Evolutionary conservation across 176 grass and related monocot species (phyloP), one percentile per base, ranked within the genome.

Genomic region (Triticum monococcum): DNA sequence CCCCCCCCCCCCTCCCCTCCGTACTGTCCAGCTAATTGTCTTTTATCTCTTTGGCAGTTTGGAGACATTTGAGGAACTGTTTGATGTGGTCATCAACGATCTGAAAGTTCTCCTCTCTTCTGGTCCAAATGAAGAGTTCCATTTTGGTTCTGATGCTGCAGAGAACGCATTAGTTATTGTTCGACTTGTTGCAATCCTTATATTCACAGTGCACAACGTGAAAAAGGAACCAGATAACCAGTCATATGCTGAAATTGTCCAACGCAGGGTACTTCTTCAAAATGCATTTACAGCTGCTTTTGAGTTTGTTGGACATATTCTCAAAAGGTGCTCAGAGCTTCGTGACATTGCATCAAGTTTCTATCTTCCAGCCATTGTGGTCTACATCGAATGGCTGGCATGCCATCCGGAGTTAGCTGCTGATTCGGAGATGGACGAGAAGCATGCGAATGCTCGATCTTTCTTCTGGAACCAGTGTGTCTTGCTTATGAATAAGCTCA

Each of bases 401-500:
- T 94, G 81, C 79, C 88, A 98, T 90, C 86, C 83, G 5, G 93
- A 98, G 75, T 81, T 95, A 38, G 86, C 91, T 81, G 56, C 82
- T 57, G 72, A 89, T 78, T 89, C 86, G 74, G 88, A 92, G 48
- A 90, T 90, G 83, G 93, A 94, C 20, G 93, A 98, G 91, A 94
- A 92, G 20, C 93, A 92, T 87, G 87, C 82, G 1, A 84, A 41
- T 87, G 96, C 96, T 30, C 87, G 91, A 83, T 89, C 68, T 31
- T 95, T 98, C 86, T 98, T 98, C 59, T 98, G 96, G 96, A 94
- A 88, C 74, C 93, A 98, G 74, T 95, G 77, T 81, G 70, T 95
- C n/a, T 84, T 73, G 48, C 91, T 98, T 80, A 84, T 95, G 89
- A 98, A 95, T 83, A 95, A 88, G 65, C 83, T 98, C 67, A 90